Conservation (phyloP, 2,329 filamentous ascomycete genomes). For the Podosphaera fusca region DNA sequence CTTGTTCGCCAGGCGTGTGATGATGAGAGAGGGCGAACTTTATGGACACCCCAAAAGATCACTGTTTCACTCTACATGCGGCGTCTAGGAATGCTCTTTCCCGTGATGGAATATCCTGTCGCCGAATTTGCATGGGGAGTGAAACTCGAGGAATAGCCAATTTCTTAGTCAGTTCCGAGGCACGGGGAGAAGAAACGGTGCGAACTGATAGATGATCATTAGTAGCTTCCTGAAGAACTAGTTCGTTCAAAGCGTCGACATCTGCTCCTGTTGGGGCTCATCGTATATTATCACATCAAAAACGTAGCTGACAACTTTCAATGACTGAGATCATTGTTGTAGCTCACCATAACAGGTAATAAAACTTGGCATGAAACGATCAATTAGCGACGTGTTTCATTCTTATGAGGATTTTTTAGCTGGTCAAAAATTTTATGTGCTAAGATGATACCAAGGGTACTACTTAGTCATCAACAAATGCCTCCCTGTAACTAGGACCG, state of each 20-base stretch:
- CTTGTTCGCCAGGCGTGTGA: no score
- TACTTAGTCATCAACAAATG: no score
- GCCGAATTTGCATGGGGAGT: neutral
- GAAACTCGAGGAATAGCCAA: neutral
- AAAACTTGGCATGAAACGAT: neutral
- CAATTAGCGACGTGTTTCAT: neutral
- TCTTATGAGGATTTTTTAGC: neutral
- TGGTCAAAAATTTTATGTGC: no score
- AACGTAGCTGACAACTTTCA: neutral
- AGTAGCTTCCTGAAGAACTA: neutral
- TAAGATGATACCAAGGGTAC: no score
- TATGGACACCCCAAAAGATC: neutral
- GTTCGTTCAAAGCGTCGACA: neutral
- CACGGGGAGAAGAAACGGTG: no score
- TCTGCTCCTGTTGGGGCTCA: neutral
- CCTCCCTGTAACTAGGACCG: no score
- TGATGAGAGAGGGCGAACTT: neutral
- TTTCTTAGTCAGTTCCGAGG: neutral
- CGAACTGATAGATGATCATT: neutral
- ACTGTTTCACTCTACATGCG: neutral
- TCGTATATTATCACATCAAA: neutral
- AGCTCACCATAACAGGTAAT: neutral
- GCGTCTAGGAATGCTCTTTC: neutral
- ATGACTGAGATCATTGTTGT: neutral
- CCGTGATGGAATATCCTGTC: neutral